Evolutionary conservation across 495 filamentous ascomycete species (phyloP), one percentile per base, ranked within the genome.

Genomic region (Penicillium bovifimosum): DNA sequence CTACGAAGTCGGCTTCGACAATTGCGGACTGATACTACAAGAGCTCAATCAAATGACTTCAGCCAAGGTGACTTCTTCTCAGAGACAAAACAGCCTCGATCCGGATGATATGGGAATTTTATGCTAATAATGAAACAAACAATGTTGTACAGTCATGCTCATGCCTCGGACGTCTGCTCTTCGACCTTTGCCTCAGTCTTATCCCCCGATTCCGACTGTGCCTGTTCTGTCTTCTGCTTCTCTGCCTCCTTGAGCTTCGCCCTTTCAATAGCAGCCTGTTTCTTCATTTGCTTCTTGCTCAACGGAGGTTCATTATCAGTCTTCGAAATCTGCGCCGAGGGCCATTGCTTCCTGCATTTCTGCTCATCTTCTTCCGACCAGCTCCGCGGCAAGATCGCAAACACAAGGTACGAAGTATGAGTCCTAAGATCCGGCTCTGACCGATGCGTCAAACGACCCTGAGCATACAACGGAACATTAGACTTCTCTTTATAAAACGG

Each of bases 351-450:
- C 40, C 70, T 67, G 27, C 83, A 87, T 13, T 70, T 75, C n/a
- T 76, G 73, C 69, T 99, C 93, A 59, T 96, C 87, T 56, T 86
- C 87, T 42, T 82, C 85, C 0, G 72, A 83, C 95, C 93, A 97
- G 46, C 86, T 85, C 43, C 82, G 74, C 10, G 95, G 95, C 47
- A 99, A 70, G 5, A 93, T 72, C 1, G 95, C 93, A 78, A 99
- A 98, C 6, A 95, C 86, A 13, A 99, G 77, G 67, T 97, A 99
- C 10, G 85, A 90, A 0, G 93, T 99, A 69, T 99, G 93, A 9
- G 83, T 91, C 78, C 96, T 96, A 28, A 96, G 68, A 70, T 99
- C 91, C 1, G 83, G 76, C 71, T 97, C 93, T 5, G 84, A 80
- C 20, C 90, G 81, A 54, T 91, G 88, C 9, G 87, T 76, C 48